Evolutionary conservation across 257 asterid genomes (phyloP), one percentile per base, ranked within the genome.

Genomic region (Cruciata laevipes): DNA sequence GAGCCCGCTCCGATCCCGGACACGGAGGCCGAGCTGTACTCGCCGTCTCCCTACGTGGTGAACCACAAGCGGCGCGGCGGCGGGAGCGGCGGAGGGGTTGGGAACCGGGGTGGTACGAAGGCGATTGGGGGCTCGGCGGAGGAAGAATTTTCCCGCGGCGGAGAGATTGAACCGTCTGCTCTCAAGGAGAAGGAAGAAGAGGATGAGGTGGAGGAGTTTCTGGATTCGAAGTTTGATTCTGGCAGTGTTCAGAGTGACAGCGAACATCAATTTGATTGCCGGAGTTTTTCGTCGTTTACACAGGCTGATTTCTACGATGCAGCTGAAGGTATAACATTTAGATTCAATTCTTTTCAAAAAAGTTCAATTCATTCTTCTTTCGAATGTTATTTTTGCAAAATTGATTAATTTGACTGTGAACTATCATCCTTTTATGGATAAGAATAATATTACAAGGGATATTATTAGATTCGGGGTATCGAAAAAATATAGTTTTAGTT

Each of bases 271-370:
- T 16, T 70, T 65, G 95, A 85, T 53, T 37, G 85, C 68, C 79
- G 79, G 72, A 87, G 98, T 82, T 80, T 78, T 69, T 78, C 67
- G 32, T 87, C 97, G n/a, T 86, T 95, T 14, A 75, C 79, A 56
- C 86, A 75, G 49, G 90, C 89, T 61, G 96, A 89, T 17, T 92
- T 87, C 67, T 87, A 87, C 40, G 98, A 92, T 73, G 98, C 98
- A 63, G 27, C 23, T 63, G 24, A 63, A 35, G 40, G 32, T 21
- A 25, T 18, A 37, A 23, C 12, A 35, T 24, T 14, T 14, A 47
- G n/a, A 7, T 47, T 42, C 17, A 4, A 47, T 3, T 47, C 6
- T 42, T 13, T 37, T 37, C 12, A 37, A 42, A 42, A 44, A 47
- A 47, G 55, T 16, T 47, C 1, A 47, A 47, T 47, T 14, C 55